Conservation (phyloP, 2,329 filamentous ascomycete species). For the Stylonectria norvegica region DNA sequence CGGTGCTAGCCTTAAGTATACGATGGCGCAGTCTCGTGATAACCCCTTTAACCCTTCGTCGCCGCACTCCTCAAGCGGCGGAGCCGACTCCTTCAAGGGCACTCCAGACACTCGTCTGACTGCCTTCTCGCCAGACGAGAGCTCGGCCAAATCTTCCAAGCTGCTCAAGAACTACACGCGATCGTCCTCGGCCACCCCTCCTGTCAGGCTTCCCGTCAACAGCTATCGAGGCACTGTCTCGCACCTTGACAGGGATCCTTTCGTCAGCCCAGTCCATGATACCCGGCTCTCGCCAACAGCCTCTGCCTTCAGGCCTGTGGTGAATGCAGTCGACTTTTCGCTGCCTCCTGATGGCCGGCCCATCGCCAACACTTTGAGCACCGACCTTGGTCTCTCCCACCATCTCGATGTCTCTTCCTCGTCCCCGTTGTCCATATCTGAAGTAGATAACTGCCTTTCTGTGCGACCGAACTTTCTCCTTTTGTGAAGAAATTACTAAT, state of each 20-base stretch:
- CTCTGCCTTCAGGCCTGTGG: conserved; percentile 54
- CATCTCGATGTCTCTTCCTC: conserved; percentile 41
- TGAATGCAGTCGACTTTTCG: conserved; percentile 12
- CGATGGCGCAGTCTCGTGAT: conserved; percentile 42
- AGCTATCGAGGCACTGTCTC: conserved; percentile 23
- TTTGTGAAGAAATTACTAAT: no score
- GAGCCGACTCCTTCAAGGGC: conserved; percentile 54
- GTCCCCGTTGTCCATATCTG: conserved; percentile 29
- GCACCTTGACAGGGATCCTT: conserved; percentile 50
- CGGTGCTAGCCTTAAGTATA: no score
- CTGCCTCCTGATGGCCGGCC: conserved; percentile 21
- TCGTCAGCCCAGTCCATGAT: conserved; percentile 39
- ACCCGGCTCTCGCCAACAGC: conserved; percentile 61
- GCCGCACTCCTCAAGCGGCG: conserved; percentile 49
- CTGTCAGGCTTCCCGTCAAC: conserved; percentile 25
- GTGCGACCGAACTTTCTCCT: no score
- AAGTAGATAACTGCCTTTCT: conserved; percentile 46
- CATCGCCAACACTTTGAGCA: conserved; percentile 41
- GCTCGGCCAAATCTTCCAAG: conserved; percentile 43
- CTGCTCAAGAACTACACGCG: conserved; percentile 32
- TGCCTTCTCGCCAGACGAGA: conserved; percentile 60
- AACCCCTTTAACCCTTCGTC: conserved; percentile 44
- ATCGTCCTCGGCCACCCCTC: conserved; percentile 28
- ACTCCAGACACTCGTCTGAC: conserved; percentile 65
- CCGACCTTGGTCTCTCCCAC: conserved; percentile 44